These are phyloP conservation scores for Pseudogymnoascus sp. DNA, from an alignment of 2,329 filamentous ascomycete species.

Conservation along the genomic window DNA sequence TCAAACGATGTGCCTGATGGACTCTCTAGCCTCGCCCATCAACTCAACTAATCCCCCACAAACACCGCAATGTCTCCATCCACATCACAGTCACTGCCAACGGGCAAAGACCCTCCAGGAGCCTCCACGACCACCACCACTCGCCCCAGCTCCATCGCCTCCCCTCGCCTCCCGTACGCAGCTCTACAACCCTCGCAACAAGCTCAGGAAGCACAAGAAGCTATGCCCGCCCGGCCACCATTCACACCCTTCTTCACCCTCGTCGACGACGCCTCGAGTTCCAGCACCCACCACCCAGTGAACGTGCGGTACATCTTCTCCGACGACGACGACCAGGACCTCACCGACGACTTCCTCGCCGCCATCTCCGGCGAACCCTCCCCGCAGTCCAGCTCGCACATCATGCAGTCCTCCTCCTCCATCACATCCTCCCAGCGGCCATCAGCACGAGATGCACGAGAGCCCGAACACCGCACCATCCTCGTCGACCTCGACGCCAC, in stretches of 20 bases:
- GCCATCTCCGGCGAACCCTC: slow-evolving; percentile 24
- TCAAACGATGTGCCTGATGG: neutral
- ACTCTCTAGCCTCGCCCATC: neutral
- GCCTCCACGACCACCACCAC: neutral
- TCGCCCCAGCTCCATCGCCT: neutral
- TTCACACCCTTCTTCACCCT: slow-evolving; percentile 83
- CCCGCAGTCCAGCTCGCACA: slow-evolving; percentile 24
- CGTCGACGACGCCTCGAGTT: slow-evolving; percentile 65
- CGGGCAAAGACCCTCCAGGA: slow-evolving; percentile 4
- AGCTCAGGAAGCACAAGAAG: neutral
- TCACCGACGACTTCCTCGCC: slow-evolving; percentile 57
- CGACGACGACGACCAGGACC: slow-evolving; percentile 71
- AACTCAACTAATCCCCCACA: neutral
- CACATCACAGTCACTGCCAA: neutral
- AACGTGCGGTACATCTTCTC: slow-evolving; percentile 86
- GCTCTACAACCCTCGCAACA: neutral
- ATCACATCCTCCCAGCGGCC: slow-evolving; percentile 19
- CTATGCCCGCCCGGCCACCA: slow-evolving; percentile 24
- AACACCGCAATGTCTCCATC: slow-evolving; percentile 8
- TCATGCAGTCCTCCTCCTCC: slow-evolving; percentile 33
- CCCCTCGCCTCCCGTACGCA: neutral
- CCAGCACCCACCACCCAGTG: slow-evolving; percentile 66
- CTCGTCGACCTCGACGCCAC: slow-evolving; percentile 45
- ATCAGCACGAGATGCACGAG: slow-evolving; percentile 8
- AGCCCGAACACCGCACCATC: slow-evolving; percentile 36